Conservation (phyloP, 2,329 filamentous ascomycete genomes). For the Nothopassalora personata region DNA sequence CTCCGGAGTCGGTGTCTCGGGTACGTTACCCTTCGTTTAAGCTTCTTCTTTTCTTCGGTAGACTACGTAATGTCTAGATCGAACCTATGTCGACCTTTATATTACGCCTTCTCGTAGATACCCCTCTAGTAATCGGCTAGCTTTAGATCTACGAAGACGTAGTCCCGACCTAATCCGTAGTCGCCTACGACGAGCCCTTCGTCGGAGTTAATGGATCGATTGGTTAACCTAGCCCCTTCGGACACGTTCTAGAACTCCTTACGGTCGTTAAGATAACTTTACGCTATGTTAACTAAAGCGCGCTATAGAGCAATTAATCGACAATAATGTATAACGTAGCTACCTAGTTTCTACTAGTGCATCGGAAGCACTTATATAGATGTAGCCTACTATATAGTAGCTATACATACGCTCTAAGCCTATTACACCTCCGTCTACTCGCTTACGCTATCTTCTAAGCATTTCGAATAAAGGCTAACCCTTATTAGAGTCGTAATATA, state of each 20-base stretch:
- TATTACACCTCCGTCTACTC: background rate
- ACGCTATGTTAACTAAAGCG: background rate
- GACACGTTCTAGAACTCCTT: background rate
- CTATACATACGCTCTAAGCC: background rate
- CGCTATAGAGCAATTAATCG: no score
- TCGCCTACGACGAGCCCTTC: conserved; percentile 13
- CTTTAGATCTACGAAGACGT: conserved; percentile 46
- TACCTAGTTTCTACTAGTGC: background rate
- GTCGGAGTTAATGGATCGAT: conserved; percentile 9
- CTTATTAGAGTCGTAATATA: background rate
- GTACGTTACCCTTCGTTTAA: conserved; percentile 24
- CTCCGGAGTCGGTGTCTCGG: no score
- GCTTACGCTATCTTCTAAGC: background rate
- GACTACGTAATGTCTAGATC: conserved; percentile 44
- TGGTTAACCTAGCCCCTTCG: background rate
- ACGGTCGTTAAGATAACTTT: background rate
- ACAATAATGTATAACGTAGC: no score
- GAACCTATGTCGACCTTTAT: conserved; percentile 47
- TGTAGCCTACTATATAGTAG: background rate
- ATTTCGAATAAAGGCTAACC: background rate
- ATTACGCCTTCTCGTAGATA: conserved; percentile 51
- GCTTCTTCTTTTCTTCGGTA: conserved; percentile 38
- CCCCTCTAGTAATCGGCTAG: conserved; percentile 51
- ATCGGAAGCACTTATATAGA: background rate
- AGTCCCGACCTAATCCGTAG: conserved; percentile 14